Evolutionary conservation across 2,329 filamentous ascomycete genomes (phyloP).

Genomic region (Orbilia oligospora): DNA sequence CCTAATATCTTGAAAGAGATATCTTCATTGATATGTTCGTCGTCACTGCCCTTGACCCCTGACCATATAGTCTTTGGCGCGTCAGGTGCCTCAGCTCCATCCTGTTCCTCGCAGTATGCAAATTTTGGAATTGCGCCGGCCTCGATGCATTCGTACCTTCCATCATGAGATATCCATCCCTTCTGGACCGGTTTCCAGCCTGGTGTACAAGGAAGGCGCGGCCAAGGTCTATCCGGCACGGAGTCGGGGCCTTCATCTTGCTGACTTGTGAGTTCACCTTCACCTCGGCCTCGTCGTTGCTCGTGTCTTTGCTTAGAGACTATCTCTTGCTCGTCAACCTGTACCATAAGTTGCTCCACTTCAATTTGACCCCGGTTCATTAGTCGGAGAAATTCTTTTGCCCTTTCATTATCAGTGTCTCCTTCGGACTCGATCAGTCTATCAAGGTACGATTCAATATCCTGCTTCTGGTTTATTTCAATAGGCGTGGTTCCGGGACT

Average conservation of each 20-base stretch:
- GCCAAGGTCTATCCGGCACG: neutral
- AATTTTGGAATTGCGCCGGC: constrained; percentile 40
- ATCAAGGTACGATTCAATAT: constrained; percentile 1
- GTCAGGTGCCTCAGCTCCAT: neutral
- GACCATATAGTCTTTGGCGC: constrained; percentile 32
- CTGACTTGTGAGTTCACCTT: neutral
- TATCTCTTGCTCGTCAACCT: constrained; percentile 17
- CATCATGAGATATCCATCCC: constrained; percentile 43
- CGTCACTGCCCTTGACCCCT: constrained; percentile 11
- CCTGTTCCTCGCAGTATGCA: constrained; percentile 5
- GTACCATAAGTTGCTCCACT: constrained; percentile 9
- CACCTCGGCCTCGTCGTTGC: neutral
- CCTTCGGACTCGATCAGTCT: neutral
- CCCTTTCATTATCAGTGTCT: neutral
- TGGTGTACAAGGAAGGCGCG: neutral
- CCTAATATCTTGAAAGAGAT: constrained; percentile 40
- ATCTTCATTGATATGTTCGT: constrained; percentile 40
- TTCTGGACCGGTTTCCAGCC: constrained; percentile 34
- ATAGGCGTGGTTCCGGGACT: neutral
- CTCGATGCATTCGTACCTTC: constrained; percentile 26
- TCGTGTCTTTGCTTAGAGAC: neutral
- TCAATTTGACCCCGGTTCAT: constrained; percentile 17
- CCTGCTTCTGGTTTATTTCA: neutral
- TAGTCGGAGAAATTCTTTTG: neutral
- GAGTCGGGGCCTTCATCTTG: neutral